Conservation (phyloP, 805 yeast species). For the Komagataella kurtzmanii region DNA sequence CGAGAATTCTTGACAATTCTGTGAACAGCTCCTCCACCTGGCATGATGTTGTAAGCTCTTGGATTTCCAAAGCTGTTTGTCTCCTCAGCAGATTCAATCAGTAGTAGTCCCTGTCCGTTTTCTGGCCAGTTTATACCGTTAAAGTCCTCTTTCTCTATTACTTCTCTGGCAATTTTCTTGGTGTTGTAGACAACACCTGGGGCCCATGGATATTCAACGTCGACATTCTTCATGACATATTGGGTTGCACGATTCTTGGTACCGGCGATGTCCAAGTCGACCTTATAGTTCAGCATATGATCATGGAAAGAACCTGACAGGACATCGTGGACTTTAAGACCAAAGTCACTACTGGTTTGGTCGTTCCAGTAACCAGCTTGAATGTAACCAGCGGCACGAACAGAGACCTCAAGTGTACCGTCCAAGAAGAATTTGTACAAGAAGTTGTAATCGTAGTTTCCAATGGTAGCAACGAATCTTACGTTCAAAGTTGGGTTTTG, state of each 20-base stretch:
- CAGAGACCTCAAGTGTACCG: slow-evolving; percentile 15
- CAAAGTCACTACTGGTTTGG: slow-evolving; percentile 9
- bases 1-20: slow-evolving; percentile 1
- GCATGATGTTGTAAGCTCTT: slow-evolving; percentile 14
- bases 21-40: slow-evolving; percentile 10
- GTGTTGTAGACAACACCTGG: slow-evolving; percentile 9
- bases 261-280: slow-evolving; percentile 16
- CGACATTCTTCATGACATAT: slow-evolving; percentile 6
- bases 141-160: slow-evolving; percentile 8
- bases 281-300: slow-evolving; percentile 12
- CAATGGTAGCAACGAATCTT: slow-evolving; percentile 6
- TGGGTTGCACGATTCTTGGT: slow-evolving; percentile 9
- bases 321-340: slow-evolving; percentile 10
- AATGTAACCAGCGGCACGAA: slow-evolving; percentile 16
- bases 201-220: slow-evolving; percentile 13
- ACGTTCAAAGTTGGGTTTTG: slow-evolving; percentile 12
- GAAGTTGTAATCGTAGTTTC: slow-evolving; percentile 4
- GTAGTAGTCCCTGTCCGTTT: slow-evolving; percentile 6
- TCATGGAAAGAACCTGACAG: slow-evolving; percentile 17
- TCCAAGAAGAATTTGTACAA: slow-evolving; percentile 7
- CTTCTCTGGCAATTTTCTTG: slow-evolving; percentile 7
- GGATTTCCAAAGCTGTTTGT: slow-evolving; percentile 15
- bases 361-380: slow-evolving; percentile 15
- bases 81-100: slow-evolving; percentile 13
- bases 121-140: slow-evolving; percentile 8